Evolutionary conservation across 2,329 filamentous ascomycete genomes (phyloP), one percentile per base, ranked within the genome.

Genomic region (Colletotrichum somersetense): DNA sequence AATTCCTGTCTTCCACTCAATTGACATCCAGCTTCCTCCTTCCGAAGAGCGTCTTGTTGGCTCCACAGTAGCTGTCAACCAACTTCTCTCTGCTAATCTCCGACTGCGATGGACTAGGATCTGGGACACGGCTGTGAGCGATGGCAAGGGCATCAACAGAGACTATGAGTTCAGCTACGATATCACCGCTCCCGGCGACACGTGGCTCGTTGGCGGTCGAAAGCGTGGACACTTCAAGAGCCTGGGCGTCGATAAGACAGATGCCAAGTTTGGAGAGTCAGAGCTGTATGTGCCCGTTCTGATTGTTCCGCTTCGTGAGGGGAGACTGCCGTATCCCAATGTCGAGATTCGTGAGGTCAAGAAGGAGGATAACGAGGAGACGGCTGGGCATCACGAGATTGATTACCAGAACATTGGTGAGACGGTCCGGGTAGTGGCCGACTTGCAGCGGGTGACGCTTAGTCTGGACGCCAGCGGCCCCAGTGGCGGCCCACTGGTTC

Each of bases 141-240:
- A 77, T 20, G 67, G 65, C 74, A 18, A 73, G 57, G 59, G 66
- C 20, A 14, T 69, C 42, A 44, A 71, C 46, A 48, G 73, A 20
- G 84, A 85, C 0, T 84, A 95, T 1, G 91, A 95, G 74, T 97
- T 97, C 78, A 90, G 91, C 75, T 97, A 96, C 80, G 95, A 97
- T 75, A 86, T 98, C 30, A 89, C 90, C 18, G 91, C 92, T 0
- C 89, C 91, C 20, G 83, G 88, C 2, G 94, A 96, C 50, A 87
- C 89, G 0, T 98, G 96, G 96, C 88, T 98, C 1, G 84, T 98
- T 3, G 95, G 94, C 30, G 96, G 95, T 0, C 90, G 92, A 55
- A 88, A 93, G 61, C 92, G 93, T 74, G 93, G 92, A 0, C 93
- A 94, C 77, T 97, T 97, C 77, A 87, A 87, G 8, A 89, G 91